Conservation (phyloP, 345 rosid genomes). For the Cardamine resedifolia region DNA sequence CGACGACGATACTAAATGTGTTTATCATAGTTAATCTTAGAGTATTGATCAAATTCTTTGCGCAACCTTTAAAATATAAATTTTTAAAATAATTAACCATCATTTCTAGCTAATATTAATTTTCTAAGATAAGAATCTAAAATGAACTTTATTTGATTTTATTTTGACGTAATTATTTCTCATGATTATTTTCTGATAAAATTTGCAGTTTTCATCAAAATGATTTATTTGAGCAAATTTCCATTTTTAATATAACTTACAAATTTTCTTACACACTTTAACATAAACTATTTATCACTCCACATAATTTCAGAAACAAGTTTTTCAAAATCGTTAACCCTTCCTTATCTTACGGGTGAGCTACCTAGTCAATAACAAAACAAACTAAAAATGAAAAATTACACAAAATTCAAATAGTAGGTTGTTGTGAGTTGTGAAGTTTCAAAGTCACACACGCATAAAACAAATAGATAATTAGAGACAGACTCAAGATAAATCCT, state of each 20-base stretch:
- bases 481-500: background rate
- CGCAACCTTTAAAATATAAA: background rate
- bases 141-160: background rate
- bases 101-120: background rate
- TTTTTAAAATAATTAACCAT: background rate
- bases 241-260: background rate
- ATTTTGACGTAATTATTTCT: background rate
- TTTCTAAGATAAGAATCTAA: background rate
- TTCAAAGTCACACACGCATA: slow-evolving; percentile 28
- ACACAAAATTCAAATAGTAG: slow-evolving; percentile 19
- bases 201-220: background rate
- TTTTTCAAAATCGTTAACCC: background rate
- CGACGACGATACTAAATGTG: background rate
- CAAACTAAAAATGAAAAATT: background rate
- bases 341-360: background rate
- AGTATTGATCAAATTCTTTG: background rate
- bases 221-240: background rate
- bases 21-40: background rate
- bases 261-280: background rate
- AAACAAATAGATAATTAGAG: slow-evolving; percentile 24
- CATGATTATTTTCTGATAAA: background rate
- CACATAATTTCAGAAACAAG: background rate
- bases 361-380: slow-evolving; percentile 1
- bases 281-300: background rate
- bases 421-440: slow-evolving; percentile 27